These are phyloP conservation scores for Mikania micrantha DNA, from an alignment of 129 eudicot genomes.

Conservation along the genomic window DNA sequence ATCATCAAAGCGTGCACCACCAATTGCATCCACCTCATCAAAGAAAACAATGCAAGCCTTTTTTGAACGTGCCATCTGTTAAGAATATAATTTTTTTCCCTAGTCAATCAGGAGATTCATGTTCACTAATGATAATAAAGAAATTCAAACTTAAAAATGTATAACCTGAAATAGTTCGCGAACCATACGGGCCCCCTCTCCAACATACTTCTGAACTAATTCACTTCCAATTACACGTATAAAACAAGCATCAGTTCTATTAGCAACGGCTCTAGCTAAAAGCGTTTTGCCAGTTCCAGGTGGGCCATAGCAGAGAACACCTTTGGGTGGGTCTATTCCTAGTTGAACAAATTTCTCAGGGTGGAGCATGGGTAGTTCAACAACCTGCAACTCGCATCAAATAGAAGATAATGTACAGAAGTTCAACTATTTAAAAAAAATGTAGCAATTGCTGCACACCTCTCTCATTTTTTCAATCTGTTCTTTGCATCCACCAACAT, in stretches of 20 bases:
- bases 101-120: background rate
- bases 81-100: slow-evolving; percentile 5
- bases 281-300: slow-evolving; percentile 99
- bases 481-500: slow-evolving; percentile 98
- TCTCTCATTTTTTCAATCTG: slow-evolving; percentile 98
- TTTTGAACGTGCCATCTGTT: slow-evolving; percentile 96
- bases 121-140: background rate
- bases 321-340: slow-evolving; percentile 99
- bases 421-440: background rate
- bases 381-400: slow-evolving; percentile 49
- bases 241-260: slow-evolving; percentile 89
- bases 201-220: slow-evolving; percentile 90
- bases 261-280: slow-evolving; percentile 94
- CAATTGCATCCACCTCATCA: slow-evolving; percentile 98
- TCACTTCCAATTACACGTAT: slow-evolving; percentile 96
- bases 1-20: slow-evolving; percentile 94
- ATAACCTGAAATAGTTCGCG: slow-evolving; percentile 93
- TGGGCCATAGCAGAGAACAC: slow-evolving; percentile 98
- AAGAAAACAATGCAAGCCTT: slow-evolving; percentile 90
- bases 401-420: background rate
- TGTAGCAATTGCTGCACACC: slow-evolving; percentile 32
- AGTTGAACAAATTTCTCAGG: slow-evolving; percentile 98
- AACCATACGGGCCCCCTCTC: slow-evolving; percentile 98
- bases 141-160: background rate
- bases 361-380: slow-evolving; percentile 97